phyloP scores from a whole-genome alignment of 169 alveolate species.

The Blepharisma undulans region DNA sequence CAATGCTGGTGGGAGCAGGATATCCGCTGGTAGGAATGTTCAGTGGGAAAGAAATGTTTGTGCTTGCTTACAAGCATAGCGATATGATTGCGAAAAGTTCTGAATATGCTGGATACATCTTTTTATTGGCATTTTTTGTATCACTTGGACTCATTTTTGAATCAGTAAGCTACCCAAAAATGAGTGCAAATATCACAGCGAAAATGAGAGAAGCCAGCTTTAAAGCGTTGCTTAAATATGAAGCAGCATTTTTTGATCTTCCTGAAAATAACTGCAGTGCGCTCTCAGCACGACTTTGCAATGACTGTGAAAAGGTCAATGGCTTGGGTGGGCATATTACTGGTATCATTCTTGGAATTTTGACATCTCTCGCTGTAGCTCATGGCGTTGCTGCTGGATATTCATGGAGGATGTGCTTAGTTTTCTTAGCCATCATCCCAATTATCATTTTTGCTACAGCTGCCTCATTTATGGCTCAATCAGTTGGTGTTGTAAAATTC shows the following conservation, averaged over 20 bases:
- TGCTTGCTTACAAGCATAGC: background rate
- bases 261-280: constrained; percentile 27
- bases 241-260: background rate
- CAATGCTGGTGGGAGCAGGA: background rate
- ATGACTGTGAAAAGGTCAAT: constrained; percentile 2
- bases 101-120: background rate
- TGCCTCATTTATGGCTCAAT: constrained; percentile 3
- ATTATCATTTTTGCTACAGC: background rate
- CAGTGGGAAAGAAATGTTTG: background rate
- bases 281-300: background rate
- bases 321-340: background rate
- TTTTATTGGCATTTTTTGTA: background rate
- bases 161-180: background rate
- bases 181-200: background rate
- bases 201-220: constrained; percentile 6
- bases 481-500: background rate
- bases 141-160: background rate
- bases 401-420: constrained; percentile 5
- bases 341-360: background rate
- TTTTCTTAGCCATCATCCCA: background rate
- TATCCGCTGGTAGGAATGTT: background rate
- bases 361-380: background rate
- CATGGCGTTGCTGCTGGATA: constrained; percentile 5
- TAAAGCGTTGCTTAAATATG: background rate
- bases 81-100: background rate